Conservation (phyloP, 2,329 filamentous ascomycete species). For the Harringtonia aguacate region DNA sequence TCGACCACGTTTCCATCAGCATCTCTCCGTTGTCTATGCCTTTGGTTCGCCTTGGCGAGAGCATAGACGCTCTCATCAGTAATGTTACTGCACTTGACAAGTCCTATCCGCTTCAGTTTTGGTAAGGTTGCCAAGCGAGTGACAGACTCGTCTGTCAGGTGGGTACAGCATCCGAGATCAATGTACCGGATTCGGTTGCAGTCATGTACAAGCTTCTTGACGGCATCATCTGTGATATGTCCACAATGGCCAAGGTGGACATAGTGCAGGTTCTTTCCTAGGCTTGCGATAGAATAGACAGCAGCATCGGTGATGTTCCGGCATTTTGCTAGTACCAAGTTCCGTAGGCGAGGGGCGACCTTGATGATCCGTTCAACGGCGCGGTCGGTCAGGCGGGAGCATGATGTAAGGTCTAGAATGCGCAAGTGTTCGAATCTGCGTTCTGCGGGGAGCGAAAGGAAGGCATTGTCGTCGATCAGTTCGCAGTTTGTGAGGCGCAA, state of each 20-base stretch:
- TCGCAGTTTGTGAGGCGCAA: constrained; percentile 78
- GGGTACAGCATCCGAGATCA: constrained; percentile 87
- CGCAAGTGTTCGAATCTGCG: constrained; percentile 75
- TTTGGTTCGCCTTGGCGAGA: constrained; percentile 59
- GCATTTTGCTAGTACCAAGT: constrained; percentile 91
- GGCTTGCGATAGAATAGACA: constrained; percentile 73
- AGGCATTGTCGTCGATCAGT: constrained; percentile 78
- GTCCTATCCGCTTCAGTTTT: constrained; percentile 85
- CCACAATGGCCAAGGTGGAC: constrained; percentile 91
- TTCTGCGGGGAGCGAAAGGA: constrained; percentile 61
- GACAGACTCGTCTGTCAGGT: constrained; percentile 80
- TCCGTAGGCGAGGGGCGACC: constrained; percentile 77
- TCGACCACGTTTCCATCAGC: constrained; percentile 33
- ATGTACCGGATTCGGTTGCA: constrained; percentile 97
- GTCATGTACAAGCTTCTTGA: constrained; percentile 68
- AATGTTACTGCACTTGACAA: constrained; percentile 88
- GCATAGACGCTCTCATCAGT: constrained; percentile 84
- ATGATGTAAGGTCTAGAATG: constrained; percentile 89
- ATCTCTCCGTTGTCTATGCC: constrained; percentile 37
- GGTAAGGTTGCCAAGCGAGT: constrained; percentile 74
- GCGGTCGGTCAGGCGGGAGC: constrained; percentile 70
- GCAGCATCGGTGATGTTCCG: constrained; percentile 82
- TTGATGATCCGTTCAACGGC: constrained; percentile 82
- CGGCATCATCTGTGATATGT: constrained; percentile 80
- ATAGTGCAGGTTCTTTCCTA: constrained; percentile 95